phyloP scores from a whole-genome alignment of 306 rosid species.

The Trifolium pratense region DNA sequence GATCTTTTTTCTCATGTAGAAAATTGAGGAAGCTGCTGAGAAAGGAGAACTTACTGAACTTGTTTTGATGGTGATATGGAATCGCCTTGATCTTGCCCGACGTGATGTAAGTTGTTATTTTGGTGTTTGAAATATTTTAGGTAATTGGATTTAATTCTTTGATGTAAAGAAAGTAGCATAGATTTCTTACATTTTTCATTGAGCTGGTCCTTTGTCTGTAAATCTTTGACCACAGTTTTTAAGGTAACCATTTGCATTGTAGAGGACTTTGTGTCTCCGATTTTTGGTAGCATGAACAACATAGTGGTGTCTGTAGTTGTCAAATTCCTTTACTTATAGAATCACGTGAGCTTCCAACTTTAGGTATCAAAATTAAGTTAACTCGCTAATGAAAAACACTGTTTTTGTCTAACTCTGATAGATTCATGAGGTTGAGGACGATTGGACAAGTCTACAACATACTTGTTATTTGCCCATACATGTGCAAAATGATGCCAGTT shows the following conservation, averaged over 20 bases:
- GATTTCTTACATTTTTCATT: slow-evolving; percentile 11
- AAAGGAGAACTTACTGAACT: slow-evolving; percentile 91
- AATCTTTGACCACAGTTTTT: slow-evolving; percentile 1
- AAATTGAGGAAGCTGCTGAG: slow-evolving; percentile 95
- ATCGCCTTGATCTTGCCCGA: slow-evolving; percentile 96
- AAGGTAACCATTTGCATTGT: slow-evolving; percentile 5
- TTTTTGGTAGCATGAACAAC: slow-evolving; percentile 7
- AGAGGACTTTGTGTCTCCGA: slow-evolving; percentile 5
- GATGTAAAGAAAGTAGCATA: slow-evolving; percentile 27
- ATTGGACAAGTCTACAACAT: background rate
- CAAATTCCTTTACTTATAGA: background rate
- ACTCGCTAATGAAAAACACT: background rate
- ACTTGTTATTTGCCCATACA: slow-evolving; percentile 1
- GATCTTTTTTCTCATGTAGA: slow-evolving; percentile 53
- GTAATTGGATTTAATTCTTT: slow-evolving; percentile 15
- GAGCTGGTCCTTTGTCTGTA: slow-evolving; percentile 9
- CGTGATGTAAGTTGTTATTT: slow-evolving; percentile 76
- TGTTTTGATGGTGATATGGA: slow-evolving; percentile 95
- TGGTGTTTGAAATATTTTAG: slow-evolving; percentile 28
- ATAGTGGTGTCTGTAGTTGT: background rate
- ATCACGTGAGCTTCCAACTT: no score
- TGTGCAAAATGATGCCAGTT: background rate
- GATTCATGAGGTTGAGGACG: background rate
- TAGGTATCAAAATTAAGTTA: no score
- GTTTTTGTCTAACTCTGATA: background rate